Conservation (phyloP, 1,284 basidiomycete genomes). For the Rugosomyces carneus region DNA sequence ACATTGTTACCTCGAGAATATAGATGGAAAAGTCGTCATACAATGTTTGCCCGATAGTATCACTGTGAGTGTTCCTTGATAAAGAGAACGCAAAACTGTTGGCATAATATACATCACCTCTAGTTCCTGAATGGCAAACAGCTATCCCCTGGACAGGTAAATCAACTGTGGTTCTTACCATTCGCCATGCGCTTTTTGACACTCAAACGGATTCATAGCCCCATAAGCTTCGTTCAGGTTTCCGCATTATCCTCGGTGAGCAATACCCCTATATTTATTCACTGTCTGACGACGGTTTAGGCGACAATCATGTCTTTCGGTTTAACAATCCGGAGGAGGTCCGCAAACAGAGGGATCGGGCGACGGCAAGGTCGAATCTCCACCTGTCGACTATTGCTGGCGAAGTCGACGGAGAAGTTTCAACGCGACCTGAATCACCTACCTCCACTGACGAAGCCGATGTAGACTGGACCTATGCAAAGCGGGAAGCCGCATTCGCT, state of each 20-base stretch:
- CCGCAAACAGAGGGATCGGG: slow-evolving; percentile 80
- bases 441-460: slow-evolving; percentile 61
- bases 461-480: slow-evolving; percentile 92
- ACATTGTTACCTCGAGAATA: slow-evolving; percentile 89
- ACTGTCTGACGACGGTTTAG: slow-evolving; percentile 32
- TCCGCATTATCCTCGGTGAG: slow-evolving; percentile 88
- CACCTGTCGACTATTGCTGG: slow-evolving; percentile 57
- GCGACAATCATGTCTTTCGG: slow-evolving; percentile 96
- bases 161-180: slow-evolving; percentile 17
- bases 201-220: slow-evolving; percentile 41
- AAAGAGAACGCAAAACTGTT: background rate
- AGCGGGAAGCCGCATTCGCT: slow-evolving; percentile 85
- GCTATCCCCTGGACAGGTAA: slow-evolving; percentile 66
- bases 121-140: slow-evolving; percentile 93
- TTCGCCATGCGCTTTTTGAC: slow-evolving; percentile 19
- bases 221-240: slow-evolving; percentile 85
- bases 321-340: slow-evolving; percentile 97
- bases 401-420: slow-evolving; percentile 52
- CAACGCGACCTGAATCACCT: slow-evolving; percentile 75
- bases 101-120: background rate
- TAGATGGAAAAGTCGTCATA: slow-evolving; percentile 79
- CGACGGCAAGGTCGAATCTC: slow-evolving; percentile 62
- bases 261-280: slow-evolving; percentile 5
- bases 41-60: slow-evolving; percentile 75
- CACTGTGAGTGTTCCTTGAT: slow-evolving; percentile 53